Evolutionary conservation across 768 basidiomycete species (phyloP).

Genomic region (Neoboletus subvelutipes): DNA sequence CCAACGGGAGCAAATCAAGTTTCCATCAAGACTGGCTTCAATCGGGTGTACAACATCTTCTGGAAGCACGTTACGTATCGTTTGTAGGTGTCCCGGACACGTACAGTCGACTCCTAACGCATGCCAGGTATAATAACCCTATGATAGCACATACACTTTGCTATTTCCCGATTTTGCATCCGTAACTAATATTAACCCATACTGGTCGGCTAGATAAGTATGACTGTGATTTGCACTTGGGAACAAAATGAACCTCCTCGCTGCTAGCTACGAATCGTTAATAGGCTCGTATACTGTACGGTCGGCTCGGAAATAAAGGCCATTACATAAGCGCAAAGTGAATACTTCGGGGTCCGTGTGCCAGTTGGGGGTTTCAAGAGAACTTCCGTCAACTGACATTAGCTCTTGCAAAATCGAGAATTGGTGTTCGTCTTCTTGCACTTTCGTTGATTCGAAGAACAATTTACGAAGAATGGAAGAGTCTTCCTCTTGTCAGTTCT

Average conservation of each 20-base stretch:
- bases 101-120: too few species aligned
- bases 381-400: conserved; percentile 15
- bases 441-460: conserved; percentile 16
- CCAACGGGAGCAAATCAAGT: conserved; percentile 9
- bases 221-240: neutral
- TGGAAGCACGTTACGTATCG: conserved; percentile 4
- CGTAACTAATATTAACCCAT: too few species aligned
- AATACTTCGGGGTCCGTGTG: neutral
- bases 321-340: neutral
- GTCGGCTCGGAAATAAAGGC: too few species aligned
- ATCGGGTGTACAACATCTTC: conserved; percentile 13
- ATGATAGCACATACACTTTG: too few species aligned
- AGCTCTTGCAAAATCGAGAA: conserved; percentile 18
- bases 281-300: too few species aligned
- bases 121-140: too few species aligned
- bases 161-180: too few species aligned
- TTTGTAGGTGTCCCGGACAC: neutral
- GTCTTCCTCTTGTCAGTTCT: conserved; percentile 4
- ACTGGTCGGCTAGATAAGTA: neutral
- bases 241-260: neutral
- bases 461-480: conserved; percentile 26
- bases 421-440: conserved; percentile 8
- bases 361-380: neutral
- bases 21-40: conserved; percentile 4
- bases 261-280: too few species aligned